Percentiles rank a stretch among this genome's conserved stretches.
Evolutionary conservation across 2,329 filamentous ascomycete species (phyloP).

Genomic region (Botrytis fragariae): DNA sequence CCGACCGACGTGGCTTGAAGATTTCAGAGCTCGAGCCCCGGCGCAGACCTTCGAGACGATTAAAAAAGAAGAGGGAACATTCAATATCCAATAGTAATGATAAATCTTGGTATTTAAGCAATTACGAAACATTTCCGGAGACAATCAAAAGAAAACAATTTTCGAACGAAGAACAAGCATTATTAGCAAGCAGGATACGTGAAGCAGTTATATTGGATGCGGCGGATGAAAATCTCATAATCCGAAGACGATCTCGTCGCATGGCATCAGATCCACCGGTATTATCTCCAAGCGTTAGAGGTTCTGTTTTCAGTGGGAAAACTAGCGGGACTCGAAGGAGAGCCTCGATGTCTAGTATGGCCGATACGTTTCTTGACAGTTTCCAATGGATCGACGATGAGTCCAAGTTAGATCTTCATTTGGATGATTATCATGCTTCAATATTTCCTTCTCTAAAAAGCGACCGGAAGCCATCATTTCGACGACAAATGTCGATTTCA

Average conservation of each 20-base stretch:
- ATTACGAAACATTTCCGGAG: constrained; percentile 56
- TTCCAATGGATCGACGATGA: constrained; percentile 75
- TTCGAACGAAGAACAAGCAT: constrained; percentile 66
- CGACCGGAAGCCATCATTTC: constrained; percentile 58
- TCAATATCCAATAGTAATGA: constrained; percentile 48
- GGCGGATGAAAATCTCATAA: constrained; percentile 57
- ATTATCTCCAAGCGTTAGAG: constrained; percentile 10
- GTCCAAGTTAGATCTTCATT: constrained; percentile 63
- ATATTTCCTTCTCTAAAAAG: constrained; percentile 39
- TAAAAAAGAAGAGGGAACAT: constrained; percentile 35
- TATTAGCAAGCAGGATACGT: constrained; percentile 53
- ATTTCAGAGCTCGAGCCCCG: constrained; percentile 32
- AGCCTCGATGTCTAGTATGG: constrained; percentile 30
- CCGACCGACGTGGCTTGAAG: constrained; percentile 35
- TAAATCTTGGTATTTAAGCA: constrained; percentile 60
- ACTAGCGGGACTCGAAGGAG: constrained; percentile 15
- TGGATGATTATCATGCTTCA: constrained; percentile 66
- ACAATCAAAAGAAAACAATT: constrained; percentile 71
- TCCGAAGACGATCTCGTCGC: constrained; percentile 43
- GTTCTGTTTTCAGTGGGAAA: constrained; percentile 11
- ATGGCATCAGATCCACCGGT: constrained; percentile 15
- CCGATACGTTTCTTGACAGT: constrained; percentile 54
- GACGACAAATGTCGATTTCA: constrained; percentile 69
- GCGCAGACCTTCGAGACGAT: constrained; percentile 30
- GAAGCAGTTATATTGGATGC: constrained; percentile 55